Evolutionary conservation across 306 rosid genomes (phyloP).

Genomic region (Carpinus fangiana): DNA sequence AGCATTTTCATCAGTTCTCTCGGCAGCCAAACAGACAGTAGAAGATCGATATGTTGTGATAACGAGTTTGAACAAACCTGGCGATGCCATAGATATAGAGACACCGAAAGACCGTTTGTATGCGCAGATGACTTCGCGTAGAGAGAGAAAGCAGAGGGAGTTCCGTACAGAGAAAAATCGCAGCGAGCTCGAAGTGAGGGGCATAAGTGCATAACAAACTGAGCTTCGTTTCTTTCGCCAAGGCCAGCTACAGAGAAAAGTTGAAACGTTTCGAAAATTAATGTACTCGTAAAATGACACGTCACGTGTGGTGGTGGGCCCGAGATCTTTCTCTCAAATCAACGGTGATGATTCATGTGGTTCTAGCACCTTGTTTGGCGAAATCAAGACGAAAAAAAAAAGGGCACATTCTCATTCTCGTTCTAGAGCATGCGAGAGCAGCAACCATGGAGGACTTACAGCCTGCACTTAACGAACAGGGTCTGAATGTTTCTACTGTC

Average conservation of each 20-base stretch:
- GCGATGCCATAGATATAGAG: constrained; percentile 32
- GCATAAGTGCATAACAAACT: constrained; percentile 36
- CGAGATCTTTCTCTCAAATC: background rate
- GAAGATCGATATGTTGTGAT: background rate
- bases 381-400: background rate
- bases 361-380: constrained; percentile 1
- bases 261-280: background rate
- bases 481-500: constrained; percentile 47
- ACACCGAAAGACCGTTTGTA: constrained; percentile 11
- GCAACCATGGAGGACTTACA: constrained; percentile 68
- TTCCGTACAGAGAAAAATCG: constrained; percentile 8
- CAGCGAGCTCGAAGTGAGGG: constrained; percentile 5
- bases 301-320: background rate
- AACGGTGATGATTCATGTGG: background rate
- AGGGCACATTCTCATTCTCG: background rate
- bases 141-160: constrained; percentile 20
- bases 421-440: background rate
- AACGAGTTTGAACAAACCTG: constrained; percentile 38
- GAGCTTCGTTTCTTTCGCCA: constrained; percentile 6
- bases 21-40: constrained; percentile 8
- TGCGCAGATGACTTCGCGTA: constrained; percentile 11
- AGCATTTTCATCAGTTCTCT: background rate
- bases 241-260: background rate
- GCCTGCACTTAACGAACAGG: constrained; percentile 32
- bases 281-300: background rate